Conservation (phyloP, 345 rosid genomes). For the Cardamine chenopodiifolia region DNA sequence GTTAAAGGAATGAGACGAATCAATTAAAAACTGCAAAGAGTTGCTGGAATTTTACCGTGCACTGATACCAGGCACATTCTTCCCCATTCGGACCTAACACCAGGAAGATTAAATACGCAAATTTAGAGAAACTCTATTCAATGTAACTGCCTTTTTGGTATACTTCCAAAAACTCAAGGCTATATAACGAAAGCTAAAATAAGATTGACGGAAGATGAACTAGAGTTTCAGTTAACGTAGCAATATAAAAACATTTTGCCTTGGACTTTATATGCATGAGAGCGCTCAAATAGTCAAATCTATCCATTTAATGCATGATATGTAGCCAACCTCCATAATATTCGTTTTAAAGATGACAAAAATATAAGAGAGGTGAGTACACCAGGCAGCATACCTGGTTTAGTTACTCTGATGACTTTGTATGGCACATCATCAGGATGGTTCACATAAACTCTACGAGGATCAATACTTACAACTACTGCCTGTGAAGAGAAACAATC, state of each 20-base stretch:
- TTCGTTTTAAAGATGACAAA: neutral
- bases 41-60: conserved; percentile 65
- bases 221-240: neutral
- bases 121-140: conserved; percentile 7
- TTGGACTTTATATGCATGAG: conserved; percentile 3
- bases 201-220: neutral
- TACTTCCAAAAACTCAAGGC: conserved; percentile 1
- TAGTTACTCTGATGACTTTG: conserved; percentile 61
- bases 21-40: neutral
- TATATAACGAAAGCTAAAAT: neutral
- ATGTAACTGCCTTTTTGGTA: neutral
- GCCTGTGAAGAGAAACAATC: conserved; percentile 59
- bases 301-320: neutral
- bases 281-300: neutral
- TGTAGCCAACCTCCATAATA: neutral
- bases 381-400: conserved; percentile 60
- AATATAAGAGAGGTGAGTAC: conserved; percentile 16
- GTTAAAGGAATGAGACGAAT: conserved; percentile 11
- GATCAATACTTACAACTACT: conserved; percentile 97
- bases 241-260: neutral
- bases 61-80: conserved; percentile 98
- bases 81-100: conserved; percentile 84
- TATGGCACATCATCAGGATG: conserved; percentile 75
- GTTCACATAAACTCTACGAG: conserved; percentile 77
- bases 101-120: conserved; percentile 15